These are phyloP conservation scores for Discostella stelligera DNA, from an alignment of 352 stramenopile genomes.

Conservation along the genomic window DNA sequence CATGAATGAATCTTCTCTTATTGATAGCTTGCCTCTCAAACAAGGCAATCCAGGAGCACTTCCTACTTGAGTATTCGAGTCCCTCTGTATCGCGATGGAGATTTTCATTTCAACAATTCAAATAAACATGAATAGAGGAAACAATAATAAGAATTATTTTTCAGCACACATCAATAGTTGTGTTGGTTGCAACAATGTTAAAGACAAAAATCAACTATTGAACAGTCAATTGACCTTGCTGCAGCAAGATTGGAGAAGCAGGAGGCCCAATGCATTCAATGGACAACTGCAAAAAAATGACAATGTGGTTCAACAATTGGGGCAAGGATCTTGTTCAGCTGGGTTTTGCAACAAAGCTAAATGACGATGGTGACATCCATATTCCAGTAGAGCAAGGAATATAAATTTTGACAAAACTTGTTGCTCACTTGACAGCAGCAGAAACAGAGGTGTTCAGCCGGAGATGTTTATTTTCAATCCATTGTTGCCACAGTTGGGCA, in stretches of 20 bases:
- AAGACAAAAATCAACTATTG: conserved; percentile 1
- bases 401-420: conserved; percentile 30
- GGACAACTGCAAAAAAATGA: conserved; percentile 15
- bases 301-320: conserved; percentile 24
- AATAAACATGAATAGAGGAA: not conserved
- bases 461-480: conserved; percentile 4
- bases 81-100: not conserved
- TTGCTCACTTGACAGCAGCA: conserved; percentile 7
- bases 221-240: conserved; percentile 6
- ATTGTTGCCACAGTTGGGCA: conserved; percentile 7
- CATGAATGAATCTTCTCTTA: not conserved
- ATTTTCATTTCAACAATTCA: not conserved
- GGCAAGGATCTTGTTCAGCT: conserved; percentile 12
- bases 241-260: not conserved
- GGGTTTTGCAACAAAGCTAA: conserved; percentile 4
- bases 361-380: not conserved
- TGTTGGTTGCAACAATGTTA: too few relatives aligned
- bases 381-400: conserved; percentile 9
- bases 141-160: too few relatives aligned
- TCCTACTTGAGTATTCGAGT: not conserved
- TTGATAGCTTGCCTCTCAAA: not conserved
- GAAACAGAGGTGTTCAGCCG: conserved; percentile 2
- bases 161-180: too few relatives aligned
- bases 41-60: not conserved
- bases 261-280: conserved; percentile 16